A percentile compares a stretch with the other conserved stretches of the same genome.
Conservation (phyloP, 2,329 filamentous ascomycete species). For the Neopestalotiopsis sp. region DNA sequence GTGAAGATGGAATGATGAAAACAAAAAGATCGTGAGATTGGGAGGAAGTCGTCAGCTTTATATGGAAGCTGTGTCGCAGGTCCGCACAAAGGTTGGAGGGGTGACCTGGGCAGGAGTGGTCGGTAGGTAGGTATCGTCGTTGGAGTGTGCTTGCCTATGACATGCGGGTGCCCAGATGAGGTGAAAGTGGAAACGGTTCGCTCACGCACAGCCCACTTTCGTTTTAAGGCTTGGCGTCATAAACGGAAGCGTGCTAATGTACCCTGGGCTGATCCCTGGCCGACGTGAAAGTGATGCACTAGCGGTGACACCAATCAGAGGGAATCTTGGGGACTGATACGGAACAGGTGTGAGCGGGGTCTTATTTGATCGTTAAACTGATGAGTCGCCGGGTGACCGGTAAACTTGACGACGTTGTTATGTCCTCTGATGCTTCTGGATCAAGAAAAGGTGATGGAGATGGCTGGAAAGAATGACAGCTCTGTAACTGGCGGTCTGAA, state of each 20-base stretch:
- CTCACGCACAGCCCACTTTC: conserved; percentile 15
- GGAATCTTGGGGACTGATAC: background rate
- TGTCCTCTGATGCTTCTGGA: no score
- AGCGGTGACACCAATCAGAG: conserved; percentile 5
- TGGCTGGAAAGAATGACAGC: no score
- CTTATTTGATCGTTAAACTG: background rate
- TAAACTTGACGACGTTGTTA: no score
- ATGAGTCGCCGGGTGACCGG: background rate
- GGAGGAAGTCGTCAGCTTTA: conserved; percentile 13
- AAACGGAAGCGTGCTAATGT: conserved; percentile 13
- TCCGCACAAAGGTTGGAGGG: conserved; percentile 14
- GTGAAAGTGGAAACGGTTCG: conserved; percentile 18
- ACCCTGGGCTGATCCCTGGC: conserved; percentile 6
- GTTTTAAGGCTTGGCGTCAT: conserved; percentile 17
- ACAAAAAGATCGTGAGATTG: conserved; percentile 12
- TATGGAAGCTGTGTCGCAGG: conserved; percentile 1
- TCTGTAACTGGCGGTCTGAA: no score
- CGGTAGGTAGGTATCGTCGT: background rate
- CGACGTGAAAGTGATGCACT: background rate
- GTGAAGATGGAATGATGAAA: background rate
- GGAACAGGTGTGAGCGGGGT: conserved; percentile 15
- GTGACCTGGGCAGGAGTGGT: conserved; percentile 1
- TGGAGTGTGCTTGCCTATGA: conserved; percentile 10
- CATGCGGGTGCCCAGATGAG: conserved; percentile 14
- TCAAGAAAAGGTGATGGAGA: no score